Percentiles rank a stretch among this genome's conserved stretches.
These are phyloP conservation scores for Cercospora sp. DNA, from an alignment of 2,329 filamentous ascomycete species.

Conservation along the genomic window DNA sequence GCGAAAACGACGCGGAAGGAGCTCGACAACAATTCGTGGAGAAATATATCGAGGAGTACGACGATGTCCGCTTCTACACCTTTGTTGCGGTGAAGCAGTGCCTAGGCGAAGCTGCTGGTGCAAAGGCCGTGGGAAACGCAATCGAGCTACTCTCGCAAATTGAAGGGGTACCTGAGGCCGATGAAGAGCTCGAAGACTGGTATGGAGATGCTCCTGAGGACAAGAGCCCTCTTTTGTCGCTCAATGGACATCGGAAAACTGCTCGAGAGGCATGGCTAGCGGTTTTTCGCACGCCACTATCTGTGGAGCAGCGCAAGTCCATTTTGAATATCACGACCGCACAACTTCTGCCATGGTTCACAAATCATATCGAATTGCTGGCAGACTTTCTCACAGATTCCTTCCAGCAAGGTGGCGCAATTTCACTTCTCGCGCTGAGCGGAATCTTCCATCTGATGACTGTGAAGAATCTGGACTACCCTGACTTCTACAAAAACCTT, in stretches of 20 bases:
- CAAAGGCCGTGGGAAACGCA: slow-evolving; percentile 54
- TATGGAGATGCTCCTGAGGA: slow-evolving; percentile 66
- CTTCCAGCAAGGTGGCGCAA: slow-evolving; percentile 82
- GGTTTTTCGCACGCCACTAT: slow-evolving; percentile 67
- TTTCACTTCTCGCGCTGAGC: slow-evolving; percentile 82
- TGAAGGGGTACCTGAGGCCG: slow-evolving; percentile 68
- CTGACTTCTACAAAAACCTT: slow-evolving; percentile 79
- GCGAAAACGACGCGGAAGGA: slow-evolving; percentile 56
- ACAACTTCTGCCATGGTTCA: slow-evolving; percentile 84
- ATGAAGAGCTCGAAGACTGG: slow-evolving; percentile 67
- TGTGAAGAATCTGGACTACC: slow-evolving; percentile 89
- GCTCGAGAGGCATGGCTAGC: slow-evolving; percentile 86
- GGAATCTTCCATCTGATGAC: slow-evolving; percentile 95
- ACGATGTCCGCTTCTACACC: slow-evolving; percentile 82
- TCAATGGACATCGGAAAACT: slow-evolving; percentile 71
- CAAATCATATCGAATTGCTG: slow-evolving; percentile 75
- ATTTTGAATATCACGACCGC: slow-evolving; percentile 74
- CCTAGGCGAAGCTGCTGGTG: slow-evolving; percentile 26
- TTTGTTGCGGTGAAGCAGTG: slow-evolving; percentile 69
- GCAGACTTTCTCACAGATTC: slow-evolving; percentile 97
- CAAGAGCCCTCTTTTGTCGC: slow-evolving; percentile 64
- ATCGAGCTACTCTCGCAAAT: slow-evolving; percentile 66
- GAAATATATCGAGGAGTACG: slow-evolving; percentile 75
- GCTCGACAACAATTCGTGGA: slow-evolving; percentile 72
- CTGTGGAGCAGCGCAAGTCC: slow-evolving; percentile 73